Percentiles rank a stretch among this genome's conserved stretches.
Conservation (phyloP, 179 eudicot species). For the Amaranthus tricolor region DNA sequence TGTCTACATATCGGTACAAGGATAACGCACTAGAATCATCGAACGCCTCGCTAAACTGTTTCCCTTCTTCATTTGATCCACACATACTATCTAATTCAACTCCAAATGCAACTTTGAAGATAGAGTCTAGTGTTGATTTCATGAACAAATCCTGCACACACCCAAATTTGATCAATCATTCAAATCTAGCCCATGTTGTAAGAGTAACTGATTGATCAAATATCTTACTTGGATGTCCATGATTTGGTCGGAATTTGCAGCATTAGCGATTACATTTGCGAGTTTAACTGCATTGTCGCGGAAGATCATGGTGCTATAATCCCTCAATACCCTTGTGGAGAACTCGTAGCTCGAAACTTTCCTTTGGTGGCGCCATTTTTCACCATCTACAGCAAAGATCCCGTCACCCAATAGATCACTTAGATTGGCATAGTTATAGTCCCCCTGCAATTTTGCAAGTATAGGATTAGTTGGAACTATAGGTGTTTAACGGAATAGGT, state of each 20-base stretch:
- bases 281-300: conserved; percentile 49
- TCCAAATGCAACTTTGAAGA: conserved; percentile 75
- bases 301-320: conserved; percentile 53
- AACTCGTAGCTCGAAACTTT: conserved; percentile 72
- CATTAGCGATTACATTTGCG: conserved; percentile 51
- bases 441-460: conserved; percentile 41
- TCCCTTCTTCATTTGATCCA: conserved; percentile 59
- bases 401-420: conserved; percentile 73
- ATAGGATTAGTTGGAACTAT: not conserved
- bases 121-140: conserved; percentile 72
- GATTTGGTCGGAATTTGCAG: conserved; percentile 36
- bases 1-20: conserved; percentile 50
- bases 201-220: conserved; percentile 1
- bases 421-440: conserved; percentile 37
- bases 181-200: not conserved
- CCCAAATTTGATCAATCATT: not conserved
- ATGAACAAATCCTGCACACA: conserved; percentile 58
- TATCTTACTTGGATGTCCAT: conserved; percentile 63
- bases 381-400: conserved; percentile 78
- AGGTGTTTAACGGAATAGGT: no score
- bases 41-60: conserved; percentile 48
- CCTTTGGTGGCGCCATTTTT: conserved; percentile 73
- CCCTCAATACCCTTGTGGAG: conserved; percentile 64
- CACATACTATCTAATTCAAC: conserved; percentile 61
- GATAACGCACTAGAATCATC: conserved; percentile 63